Conservation (phyloP, 768 basidiomycete species). For the Collybiopsis luxurians region DNA sequence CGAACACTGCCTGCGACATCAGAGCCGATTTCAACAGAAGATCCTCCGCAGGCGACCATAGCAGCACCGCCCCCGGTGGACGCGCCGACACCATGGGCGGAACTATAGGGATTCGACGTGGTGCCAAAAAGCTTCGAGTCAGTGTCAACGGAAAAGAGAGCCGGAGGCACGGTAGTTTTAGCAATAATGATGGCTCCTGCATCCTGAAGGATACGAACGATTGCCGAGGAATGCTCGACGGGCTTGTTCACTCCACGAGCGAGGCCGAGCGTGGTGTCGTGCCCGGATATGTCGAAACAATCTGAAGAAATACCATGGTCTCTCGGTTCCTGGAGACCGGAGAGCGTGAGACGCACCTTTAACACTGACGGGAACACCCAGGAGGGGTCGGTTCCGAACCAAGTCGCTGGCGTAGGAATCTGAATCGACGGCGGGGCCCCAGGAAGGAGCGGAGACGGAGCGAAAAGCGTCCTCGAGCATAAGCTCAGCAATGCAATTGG, state of each 20-base stretch:
- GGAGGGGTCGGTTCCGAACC: slow-evolving; percentile 43
- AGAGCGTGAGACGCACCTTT: slow-evolving; percentile 45
- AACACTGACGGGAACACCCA: slow-evolving; percentile 68
- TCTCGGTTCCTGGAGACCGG: background rate
- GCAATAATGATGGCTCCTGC: slow-evolving; percentile 63
- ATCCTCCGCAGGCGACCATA: slow-evolving; percentile 61
- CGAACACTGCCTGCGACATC: slow-evolving; percentile 75
- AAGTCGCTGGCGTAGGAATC: slow-evolving; percentile 32
- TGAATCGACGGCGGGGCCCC: slow-evolving; percentile 35
- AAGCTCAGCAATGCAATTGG: slow-evolving; percentile 69
- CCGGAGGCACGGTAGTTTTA: slow-evolving; percentile 62
- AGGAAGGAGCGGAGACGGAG: slow-evolving; percentile 35
- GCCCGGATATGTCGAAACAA: slow-evolving; percentile 49
- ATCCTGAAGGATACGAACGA: slow-evolving; percentile 54
- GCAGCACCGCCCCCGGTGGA: slow-evolving; percentile 73
- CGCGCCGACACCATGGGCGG: slow-evolving; percentile 51
- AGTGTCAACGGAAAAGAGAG: slow-evolving; percentile 55
- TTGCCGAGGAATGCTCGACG: slow-evolving; percentile 42
- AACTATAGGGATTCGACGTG: slow-evolving; percentile 63
- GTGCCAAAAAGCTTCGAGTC: slow-evolving; percentile 58
- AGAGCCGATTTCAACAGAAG: slow-evolving; percentile 67
- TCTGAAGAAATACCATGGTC: slow-evolving; percentile 19
- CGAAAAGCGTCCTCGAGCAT: slow-evolving; percentile 49
- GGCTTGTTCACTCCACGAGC: slow-evolving; percentile 48
- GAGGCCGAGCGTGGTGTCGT: slow-evolving; percentile 62